These are phyloP conservation scores for Suhomyces emberorum DNA, from an alignment of 805 yeast genomes.

Conservation along the genomic window DNA sequence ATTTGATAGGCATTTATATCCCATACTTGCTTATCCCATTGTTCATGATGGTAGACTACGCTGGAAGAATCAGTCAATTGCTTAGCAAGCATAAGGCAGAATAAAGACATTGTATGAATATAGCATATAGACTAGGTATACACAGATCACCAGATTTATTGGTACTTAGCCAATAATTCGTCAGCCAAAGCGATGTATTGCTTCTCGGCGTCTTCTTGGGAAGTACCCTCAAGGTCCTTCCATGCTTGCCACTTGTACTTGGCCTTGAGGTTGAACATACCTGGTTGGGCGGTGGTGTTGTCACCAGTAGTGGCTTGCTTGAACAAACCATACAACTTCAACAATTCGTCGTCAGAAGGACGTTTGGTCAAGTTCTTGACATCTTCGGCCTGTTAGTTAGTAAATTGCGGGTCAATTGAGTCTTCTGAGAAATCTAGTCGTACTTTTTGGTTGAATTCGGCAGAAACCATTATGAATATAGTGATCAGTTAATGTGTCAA, in stretches of 20 bases:
- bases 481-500: background rate
- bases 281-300: conserved; percentile 83
- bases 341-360: conserved; percentile 84
- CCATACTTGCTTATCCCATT: conserved; percentile 74
- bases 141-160: conserved; percentile 10
- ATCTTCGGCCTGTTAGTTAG: conserved; percentile 62
- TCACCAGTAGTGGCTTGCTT: conserved; percentile 98
- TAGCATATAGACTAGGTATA: background rate
- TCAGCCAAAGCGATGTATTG: conserved; percentile 70
- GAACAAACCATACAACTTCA: conserved; percentile 85
- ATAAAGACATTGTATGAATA: background rate
- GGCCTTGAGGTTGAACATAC: conserved; percentile 88
- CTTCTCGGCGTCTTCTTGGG: conserved; percentile 87
- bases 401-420: conserved; percentile 2
- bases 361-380: conserved; percentile 71
- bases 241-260: conserved; percentile 98
- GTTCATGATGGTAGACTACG: conserved; percentile 49
- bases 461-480: conserved; percentile 21
- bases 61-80: conserved; percentile 13
- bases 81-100: conserved; percentile 1
- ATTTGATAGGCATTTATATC: conserved; percentile 51
- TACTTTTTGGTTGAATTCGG: conserved; percentile 28
- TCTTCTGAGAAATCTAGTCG: conserved; percentile 14
- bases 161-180: conserved; percentile 51
- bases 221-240: conserved; percentile 80